These are phyloP conservation scores for Colletotrichum sp. DNA, from an alignment of 2,329 filamentous ascomycete species.

Conservation along the genomic window DNA sequence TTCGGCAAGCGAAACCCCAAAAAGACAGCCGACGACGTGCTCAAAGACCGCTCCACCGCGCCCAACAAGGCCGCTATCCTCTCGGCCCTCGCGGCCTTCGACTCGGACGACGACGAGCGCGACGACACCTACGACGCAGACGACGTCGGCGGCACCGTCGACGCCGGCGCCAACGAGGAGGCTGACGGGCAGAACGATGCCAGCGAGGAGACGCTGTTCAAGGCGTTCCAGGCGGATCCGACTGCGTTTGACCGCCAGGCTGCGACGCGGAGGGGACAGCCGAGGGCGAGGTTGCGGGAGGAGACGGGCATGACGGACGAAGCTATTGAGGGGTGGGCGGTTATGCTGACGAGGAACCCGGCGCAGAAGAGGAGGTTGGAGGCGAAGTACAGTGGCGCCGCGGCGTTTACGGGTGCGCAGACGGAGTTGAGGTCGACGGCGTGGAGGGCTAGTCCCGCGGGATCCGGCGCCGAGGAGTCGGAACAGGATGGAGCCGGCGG, in stretches of 20 bases:
- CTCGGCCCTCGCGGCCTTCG: slow-evolving; percentile 85
- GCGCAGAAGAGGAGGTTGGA: slow-evolving; percentile 73
- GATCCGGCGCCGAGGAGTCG: slow-evolving; percentile 62
- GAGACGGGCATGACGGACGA: slow-evolving; percentile 93
- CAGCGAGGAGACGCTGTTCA: slow-evolving; percentile 77
- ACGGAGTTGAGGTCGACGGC: slow-evolving; percentile 67
- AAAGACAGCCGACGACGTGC: slow-evolving; percentile 73
- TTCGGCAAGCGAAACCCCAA: slow-evolving; percentile 74
- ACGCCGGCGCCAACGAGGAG: slow-evolving; percentile 66
- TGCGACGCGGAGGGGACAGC: slow-evolving; percentile 67
- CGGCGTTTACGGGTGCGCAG: slow-evolving; percentile 69
- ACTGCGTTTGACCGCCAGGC: slow-evolving; percentile 75
- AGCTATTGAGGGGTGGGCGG: slow-evolving; percentile 89
- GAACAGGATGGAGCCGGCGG: slow-evolving; percentile 50
- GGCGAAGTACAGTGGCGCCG: slow-evolving; percentile 59
- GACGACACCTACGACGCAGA: slow-evolving; percentile 96
- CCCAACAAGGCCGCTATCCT: slow-evolving; percentile 86
- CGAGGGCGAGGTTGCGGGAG: slow-evolving; percentile 68
- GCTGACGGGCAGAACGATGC: slow-evolving; percentile 51
- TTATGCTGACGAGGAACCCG: slow-evolving; percentile 81
- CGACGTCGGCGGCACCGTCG: slow-evolving; percentile 89
- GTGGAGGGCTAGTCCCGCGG: slow-evolving; percentile 62
- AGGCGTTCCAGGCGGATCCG: slow-evolving; percentile 68
- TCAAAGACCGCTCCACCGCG: slow-evolving; percentile 67
- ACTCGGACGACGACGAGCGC: slow-evolving; percentile 93